Base-by-base conservation (phyloP, 805 yeast species). In the Candida tammaniensis region DNA sequence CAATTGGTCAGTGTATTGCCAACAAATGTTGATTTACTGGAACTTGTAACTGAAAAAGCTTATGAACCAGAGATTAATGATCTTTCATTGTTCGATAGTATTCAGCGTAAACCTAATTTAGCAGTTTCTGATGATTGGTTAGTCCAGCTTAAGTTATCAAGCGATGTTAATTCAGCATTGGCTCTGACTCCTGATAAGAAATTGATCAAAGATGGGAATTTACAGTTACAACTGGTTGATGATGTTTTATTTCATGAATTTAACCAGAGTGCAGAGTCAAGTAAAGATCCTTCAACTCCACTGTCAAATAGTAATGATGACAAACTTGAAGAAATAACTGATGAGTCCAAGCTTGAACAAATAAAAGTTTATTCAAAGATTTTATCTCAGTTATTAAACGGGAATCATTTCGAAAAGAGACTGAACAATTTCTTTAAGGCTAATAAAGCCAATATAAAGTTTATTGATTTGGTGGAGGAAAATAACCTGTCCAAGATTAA, bases 11-110 rank as follows among this genome's bases (percentile, higher is more conserved):
- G 54, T 24, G 50, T 49, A 3, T 43, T 61, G 7, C 70, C 71
- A 1, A 43, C 49, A n/a, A 49, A 54, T 24, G 33, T 34, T 11
- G 51, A 51, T 43, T 52, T 55, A 46, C 44, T 49, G 33, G 72
- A 68, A 2, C 52, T 78, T 14, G 67, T 81, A 5, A 66, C 72
- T 31, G 85, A 80, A 44, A 81, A 77, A 47, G 82, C 78, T 3
- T 84, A 75, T 51, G 93, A 84, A 54, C 91, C 91, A 0, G 76
- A 77, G 70, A 54, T 72, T 50, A 23, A 46, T 1, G 54, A 67
- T 61, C 39, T 27, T 2, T 44, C 61, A 36, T 47, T 51, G 24
- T 48, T 68, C 51, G 55, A 57, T 24, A 44, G 31, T 5, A 56
- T 65, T 29, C 72, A 68, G 41, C 63, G 54, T 4, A 61, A 62